Evolutionary conservation across 2,329 filamentous ascomycete species (phyloP).

Genomic region (Aspergillus sp.): DNA sequence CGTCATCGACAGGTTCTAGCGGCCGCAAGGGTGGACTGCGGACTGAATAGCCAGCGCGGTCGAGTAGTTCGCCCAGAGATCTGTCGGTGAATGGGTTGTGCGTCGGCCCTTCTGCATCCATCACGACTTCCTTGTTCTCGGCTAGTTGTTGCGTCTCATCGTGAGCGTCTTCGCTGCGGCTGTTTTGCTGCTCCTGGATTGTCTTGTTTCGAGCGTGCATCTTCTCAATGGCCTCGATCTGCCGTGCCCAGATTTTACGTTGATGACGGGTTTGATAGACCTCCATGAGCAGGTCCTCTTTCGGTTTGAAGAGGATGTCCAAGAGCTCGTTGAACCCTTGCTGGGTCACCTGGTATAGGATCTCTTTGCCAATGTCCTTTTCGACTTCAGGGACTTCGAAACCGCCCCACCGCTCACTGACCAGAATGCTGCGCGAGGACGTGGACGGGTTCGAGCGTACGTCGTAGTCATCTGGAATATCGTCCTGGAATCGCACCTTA

Average conservation of each 20-base stretch:
- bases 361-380: conserved; percentile 78
- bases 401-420: conserved; percentile 69
- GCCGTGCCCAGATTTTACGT: conserved; percentile 53
- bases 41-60: conserved; percentile 40
- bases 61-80: conserved; percentile 43
- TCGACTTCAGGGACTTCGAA: conserved; percentile 78
- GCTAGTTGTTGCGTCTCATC: conserved; percentile 1
- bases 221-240: conserved; percentile 39
- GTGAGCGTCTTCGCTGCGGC: conserved; percentile 3
- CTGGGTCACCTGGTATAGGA: conserved; percentile 87
- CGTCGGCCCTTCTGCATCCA: conserved; percentile 24
- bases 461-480: conserved; percentile 64
- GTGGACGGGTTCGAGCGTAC: conserved; percentile 69
- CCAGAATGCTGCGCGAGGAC: conserved; percentile 66
- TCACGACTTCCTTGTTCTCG: conserved; percentile 26
- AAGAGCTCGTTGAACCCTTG: conserved; percentile 91
- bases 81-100: conserved; percentile 33
- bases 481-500: conserved; percentile 74
- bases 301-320: conserved; percentile 76
- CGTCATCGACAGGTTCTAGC: conserved; percentile 16
- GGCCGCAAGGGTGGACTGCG: conserved; percentile 15
- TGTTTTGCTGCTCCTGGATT: conserved; percentile 22
- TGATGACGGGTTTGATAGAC: conserved; percentile 61
- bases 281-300: conserved; percentile 72
- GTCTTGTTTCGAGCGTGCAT: conserved; percentile 9